A percentile compares a stretch with the other conserved stretches of the same genome.
These are phyloP conservation scores for Mortierella sp. DNA, from an alignment of 371 early-diverging fungal species.

Conservation along the genomic window DNA sequence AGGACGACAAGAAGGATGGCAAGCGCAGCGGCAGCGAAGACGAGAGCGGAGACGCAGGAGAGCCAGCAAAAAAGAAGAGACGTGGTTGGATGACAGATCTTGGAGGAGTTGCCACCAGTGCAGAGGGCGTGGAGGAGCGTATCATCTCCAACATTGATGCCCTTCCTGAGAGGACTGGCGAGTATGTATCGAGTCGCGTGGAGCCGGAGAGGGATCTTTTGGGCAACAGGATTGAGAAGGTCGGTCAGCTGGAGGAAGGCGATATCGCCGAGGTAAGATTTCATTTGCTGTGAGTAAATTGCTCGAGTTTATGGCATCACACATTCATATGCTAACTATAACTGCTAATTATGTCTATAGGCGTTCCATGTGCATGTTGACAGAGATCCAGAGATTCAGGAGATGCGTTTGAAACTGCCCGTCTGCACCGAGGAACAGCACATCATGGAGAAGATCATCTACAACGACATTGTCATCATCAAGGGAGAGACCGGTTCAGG, in stretches of 20 bases:
- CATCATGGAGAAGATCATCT: slow-evolving; percentile 95
- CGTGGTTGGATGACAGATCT: slow-evolving; percentile 57
- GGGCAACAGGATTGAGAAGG: slow-evolving; percentile 42
- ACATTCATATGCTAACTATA: background rate
- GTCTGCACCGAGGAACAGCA: slow-evolving; percentile 96
- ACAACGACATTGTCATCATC: slow-evolving; percentile 89
- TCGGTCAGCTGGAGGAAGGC: slow-evolving; percentile 38
- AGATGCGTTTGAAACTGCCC: slow-evolving; percentile 85
- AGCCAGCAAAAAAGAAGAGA: slow-evolving; percentile 57
- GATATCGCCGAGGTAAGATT: slow-evolving; percentile 47
- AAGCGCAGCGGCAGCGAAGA: slow-evolving; percentile 56
- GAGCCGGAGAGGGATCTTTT: slow-evolving; percentile 52
- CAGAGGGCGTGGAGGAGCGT: slow-evolving; percentile 39
- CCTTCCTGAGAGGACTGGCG: slow-evolving; percentile 48
- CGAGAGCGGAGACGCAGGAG: slow-evolving; percentile 39
- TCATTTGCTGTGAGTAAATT: background rate
- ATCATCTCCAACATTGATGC: slow-evolving; percentile 55
- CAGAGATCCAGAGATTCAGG: slow-evolving; percentile 81
- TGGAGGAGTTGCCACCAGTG: slow-evolving; percentile 39
- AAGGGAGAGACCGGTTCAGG: slow-evolving; percentile 99
- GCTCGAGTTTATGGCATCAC: background rate
- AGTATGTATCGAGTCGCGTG: slow-evolving; percentile 41
- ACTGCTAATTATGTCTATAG: slow-evolving; percentile 27
- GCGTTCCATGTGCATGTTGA: slow-evolving; percentile 87
- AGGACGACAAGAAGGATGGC: slow-evolving; percentile 37